phyloP scores from a whole-genome alignment of 768 basidiomycete species.

The Tricholoma matsutake region DNA sequence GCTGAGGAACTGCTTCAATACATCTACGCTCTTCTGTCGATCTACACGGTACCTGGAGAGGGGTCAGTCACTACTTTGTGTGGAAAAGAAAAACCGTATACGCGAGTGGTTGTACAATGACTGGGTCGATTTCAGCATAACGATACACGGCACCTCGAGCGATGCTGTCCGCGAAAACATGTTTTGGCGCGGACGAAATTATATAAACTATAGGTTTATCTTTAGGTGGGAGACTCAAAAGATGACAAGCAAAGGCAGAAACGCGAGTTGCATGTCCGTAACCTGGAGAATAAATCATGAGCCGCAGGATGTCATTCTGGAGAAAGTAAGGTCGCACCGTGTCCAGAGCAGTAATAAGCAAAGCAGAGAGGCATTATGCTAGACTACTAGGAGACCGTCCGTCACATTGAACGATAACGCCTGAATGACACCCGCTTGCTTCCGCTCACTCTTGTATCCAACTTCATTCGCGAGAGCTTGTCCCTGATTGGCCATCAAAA shows the following conservation, averaged over 20 bases:
- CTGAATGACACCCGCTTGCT: neutral
- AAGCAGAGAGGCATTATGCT: slow-evolving; percentile 34
- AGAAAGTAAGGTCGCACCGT: slow-evolving; percentile 42
- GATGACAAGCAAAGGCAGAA: slow-evolving; percentile 63
- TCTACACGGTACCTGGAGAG: slow-evolving; percentile 64
- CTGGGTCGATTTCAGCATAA: slow-evolving; percentile 71
- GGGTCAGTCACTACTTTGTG: slow-evolving; percentile 6
- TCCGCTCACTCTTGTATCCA: neutral
- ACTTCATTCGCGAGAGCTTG: no score
- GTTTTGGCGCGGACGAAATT: slow-evolving; percentile 70
- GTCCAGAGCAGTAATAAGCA: slow-evolving; percentile 75
- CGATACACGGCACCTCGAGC: slow-evolving; percentile 63
- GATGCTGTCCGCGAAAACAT: slow-evolving; percentile 66
- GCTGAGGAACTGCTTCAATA: slow-evolving; percentile 54
- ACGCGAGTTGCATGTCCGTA: slow-evolving; percentile 85
- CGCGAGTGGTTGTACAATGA: slow-evolving; percentile 80
- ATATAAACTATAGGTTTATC: slow-evolving; percentile 53
- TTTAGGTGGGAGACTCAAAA: slow-evolving; percentile 43
- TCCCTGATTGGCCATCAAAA: no score
- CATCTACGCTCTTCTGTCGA: slow-evolving; percentile 63
- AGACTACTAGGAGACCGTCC: neutral
- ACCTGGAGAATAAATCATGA: slow-evolving; percentile 35
- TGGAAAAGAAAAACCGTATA: slow-evolving; percentile 31
- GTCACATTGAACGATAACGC: neutral
- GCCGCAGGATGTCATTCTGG: neutral